These are phyloP conservation scores for Naganishia onofrii DNA, from an alignment of 768 basidiomycete species.

Conservation along the genomic window DNA sequence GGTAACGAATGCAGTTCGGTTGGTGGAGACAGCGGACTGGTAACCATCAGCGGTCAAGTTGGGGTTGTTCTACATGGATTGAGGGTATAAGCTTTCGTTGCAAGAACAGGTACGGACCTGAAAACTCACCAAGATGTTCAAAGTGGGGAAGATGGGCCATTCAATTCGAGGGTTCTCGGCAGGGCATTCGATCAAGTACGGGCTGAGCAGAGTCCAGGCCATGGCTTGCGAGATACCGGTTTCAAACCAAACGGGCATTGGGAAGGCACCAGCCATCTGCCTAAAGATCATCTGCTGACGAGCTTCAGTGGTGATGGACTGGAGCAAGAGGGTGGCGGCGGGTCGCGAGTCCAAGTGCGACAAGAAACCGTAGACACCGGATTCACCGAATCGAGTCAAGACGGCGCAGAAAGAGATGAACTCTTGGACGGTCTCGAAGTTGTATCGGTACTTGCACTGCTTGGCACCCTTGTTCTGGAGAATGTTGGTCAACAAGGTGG, in stretches of 20 bases:
- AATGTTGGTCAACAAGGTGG: conserved; percentile 59
- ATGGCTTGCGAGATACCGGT: conserved; percentile 62
- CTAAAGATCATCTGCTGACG: conserved; percentile 68
- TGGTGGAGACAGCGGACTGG: conserved; percentile 59
- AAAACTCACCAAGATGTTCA: conserved; percentile 56
- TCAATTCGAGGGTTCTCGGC: conserved; percentile 59
- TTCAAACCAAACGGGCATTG: conserved; percentile 62
- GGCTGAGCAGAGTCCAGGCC: conserved; percentile 47
- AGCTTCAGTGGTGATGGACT: conserved; percentile 64
- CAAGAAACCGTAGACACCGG: conserved; percentile 66
- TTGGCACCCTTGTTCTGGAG: conserved; percentile 50
- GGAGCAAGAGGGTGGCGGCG: conserved; percentile 58
- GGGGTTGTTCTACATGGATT: conserved; percentile 53
- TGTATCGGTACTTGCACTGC: conserved; percentile 61
- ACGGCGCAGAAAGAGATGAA: conserved; percentile 61
- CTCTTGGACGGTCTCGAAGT: conserved; percentile 61
- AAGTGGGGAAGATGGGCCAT: conserved; percentile 62
- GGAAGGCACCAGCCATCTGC: conserved; percentile 62
- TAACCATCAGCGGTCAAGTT: conserved; percentile 46
- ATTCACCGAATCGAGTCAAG: conserved; percentile 61
- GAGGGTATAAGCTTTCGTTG: too few species aligned
- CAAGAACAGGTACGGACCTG: too few species aligned
- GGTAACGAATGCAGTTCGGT: conserved; percentile 58
- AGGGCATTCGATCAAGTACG: conserved; percentile 55
- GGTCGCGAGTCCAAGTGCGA: conserved; percentile 63